Evolutionary conservation across 140 eudicot species (phyloP), one percentile per base, ranked within the genome.

Genomic region (Cichorium intybus): DNA sequence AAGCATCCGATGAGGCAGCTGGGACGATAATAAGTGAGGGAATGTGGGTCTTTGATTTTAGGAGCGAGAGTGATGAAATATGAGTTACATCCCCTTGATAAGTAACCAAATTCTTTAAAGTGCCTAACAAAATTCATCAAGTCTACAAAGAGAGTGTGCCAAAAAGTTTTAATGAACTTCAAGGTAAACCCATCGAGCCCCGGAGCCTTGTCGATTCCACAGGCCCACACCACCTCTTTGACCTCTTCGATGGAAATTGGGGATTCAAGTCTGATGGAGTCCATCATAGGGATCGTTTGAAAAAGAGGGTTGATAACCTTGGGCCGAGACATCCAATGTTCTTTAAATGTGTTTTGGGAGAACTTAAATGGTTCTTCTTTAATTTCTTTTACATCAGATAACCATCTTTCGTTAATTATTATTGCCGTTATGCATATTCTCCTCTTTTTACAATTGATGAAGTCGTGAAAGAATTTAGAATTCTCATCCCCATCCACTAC

Each of bases 271-370:
- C 4, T 37, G 1, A 10, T 11, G 0, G n/a, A 6, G 1, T 34
- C 41, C 41, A 34, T 6, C 11, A 7, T 34, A 10, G 46, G 2
- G 1, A 37, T 10, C 0, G 46, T 3, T 2, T 7, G n/a, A 0
- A 37, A 37, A 4, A 0, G n/a, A 10, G 3, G 0, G 2, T n/a
- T 11, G n/a, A 3, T 0, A 2, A 37, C 0, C 4, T 37, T 37
- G 4, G 46, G 46, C n/a, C 46, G 10, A 0, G 0, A 0, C 0
- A 0, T 0, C 11, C n/a, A 7, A 0, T 1, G 0, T 2, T 37
- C 46, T 0, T 10, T 1, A 2, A 37, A 37, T 2, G 10, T 37
- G 0, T 10, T 4, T 4, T 1, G 3, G 11, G 11, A 37, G n/a
- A 37, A 37, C 2, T 9, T 10, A 7, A 1, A 0, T 1, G 2